phyloP scores from a whole-genome alignment of 2,329 filamentous ascomycete species.

The Pestalotiopsis sp. region DNA sequence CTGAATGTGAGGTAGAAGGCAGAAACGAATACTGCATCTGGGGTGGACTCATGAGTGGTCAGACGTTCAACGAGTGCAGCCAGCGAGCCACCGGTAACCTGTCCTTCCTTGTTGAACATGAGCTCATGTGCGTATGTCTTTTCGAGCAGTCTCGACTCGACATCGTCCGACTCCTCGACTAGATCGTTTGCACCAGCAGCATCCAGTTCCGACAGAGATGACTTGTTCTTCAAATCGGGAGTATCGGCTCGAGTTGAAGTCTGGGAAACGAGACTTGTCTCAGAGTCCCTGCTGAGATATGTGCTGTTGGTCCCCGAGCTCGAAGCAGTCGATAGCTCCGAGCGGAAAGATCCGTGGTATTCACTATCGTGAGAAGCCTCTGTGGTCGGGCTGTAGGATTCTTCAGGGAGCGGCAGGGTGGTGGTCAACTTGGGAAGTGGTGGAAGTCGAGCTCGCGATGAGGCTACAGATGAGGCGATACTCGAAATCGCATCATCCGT shows the following conservation, averaged over 20 bases:
- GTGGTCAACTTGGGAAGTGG: conserved; percentile 62
- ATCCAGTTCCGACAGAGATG: conserved; percentile 71
- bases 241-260: conserved; percentile 88
- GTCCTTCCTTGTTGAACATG: conserved; percentile 90
- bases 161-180: conserved; percentile 77
- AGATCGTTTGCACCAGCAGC: conserved; percentile 64
- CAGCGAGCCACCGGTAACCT: conserved; percentile 90
- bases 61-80: conserved; percentile 91
- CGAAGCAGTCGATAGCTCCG: conserved; percentile 73
- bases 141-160: conserved; percentile 83
- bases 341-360: conserved; percentile 54
- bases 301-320: conserved; percentile 80
- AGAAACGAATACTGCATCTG: conserved; percentile 87
- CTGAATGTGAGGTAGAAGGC: conserved; percentile 97
- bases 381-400: conserved; percentile 52
- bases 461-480: conserved; percentile 48
- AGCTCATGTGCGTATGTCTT: conserved; percentile 92
- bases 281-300: conserved; percentile 79
- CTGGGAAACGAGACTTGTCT: conserved; percentile 77
- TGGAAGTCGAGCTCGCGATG: conserved; percentile 52
- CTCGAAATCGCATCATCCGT: conserved; percentile 44
- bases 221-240: conserved; percentile 68
- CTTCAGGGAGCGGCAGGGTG: conserved; percentile 43
- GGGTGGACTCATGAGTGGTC: conserved; percentile 89
- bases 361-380: conserved; percentile 52